Conservation (phyloP, 805 yeast genomes). For the Suhomyces sp. region DNA sequence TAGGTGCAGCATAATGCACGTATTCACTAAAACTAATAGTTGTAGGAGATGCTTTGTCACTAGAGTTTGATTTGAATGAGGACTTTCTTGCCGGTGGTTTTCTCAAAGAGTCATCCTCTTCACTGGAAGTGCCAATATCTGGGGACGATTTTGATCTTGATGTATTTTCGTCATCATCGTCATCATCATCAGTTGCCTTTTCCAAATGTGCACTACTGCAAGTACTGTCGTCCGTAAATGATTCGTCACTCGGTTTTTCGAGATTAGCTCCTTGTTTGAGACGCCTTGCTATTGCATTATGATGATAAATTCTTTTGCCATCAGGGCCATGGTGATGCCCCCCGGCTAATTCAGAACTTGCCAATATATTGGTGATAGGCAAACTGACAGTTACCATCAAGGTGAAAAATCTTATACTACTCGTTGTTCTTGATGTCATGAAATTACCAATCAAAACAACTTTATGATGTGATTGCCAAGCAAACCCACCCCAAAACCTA, state of each 20-base stretch:
- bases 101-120: constrained; percentile 11
- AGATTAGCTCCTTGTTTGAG: not conserved
- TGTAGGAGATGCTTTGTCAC: constrained; percentile 22
- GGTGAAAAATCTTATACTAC: constrained; percentile 49
- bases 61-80: constrained; percentile 19
- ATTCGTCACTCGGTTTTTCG: constrained; percentile 10
- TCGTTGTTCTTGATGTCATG: constrained; percentile 44
- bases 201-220: constrained; percentile 11
- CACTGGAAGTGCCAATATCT: constrained; percentile 1
- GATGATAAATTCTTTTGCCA: constrained; percentile 15
- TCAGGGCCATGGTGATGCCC: constrained; percentile 22
- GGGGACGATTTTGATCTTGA: constrained; percentile 5
- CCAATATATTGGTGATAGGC: constrained; percentile 53
- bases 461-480: constrained; percentile 79
- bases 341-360: constrained; percentile 42
- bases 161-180: constrained; percentile 12
- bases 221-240: constrained; percentile 11
- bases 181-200: constrained; percentile 12
- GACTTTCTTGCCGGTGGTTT: constrained; percentile 15
- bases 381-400: constrained; percentile 50
- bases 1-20: constrained; percentile 74
- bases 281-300: constrained; percentile 1
- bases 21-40: constrained; percentile 61
- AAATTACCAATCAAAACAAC: constrained; percentile 59
- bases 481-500: constrained; percentile 64